Evolutionary conservation across 2,329 filamentous ascomycete genomes (phyloP), one percentile per base, ranked within the genome.

Genomic region (Penicillium digitatum): DNA sequence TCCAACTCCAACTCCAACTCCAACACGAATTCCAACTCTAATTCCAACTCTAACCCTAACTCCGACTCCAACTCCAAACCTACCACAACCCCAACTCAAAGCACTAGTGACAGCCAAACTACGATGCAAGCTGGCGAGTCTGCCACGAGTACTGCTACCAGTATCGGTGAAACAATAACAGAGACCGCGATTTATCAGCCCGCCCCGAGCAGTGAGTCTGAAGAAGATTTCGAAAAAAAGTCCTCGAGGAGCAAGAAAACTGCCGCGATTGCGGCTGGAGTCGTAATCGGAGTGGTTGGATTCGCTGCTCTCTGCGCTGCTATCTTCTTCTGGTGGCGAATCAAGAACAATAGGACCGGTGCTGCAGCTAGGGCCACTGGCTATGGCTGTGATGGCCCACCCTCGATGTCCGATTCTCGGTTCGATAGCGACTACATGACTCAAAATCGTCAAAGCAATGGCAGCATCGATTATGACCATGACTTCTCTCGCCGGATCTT

Each of bases 401-500:
- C 86, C 58, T 90, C 89, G 10, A 87, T 89, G 76, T 85, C 85
- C 14, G 93, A 97, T 70, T 87, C 89, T 39, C 85, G 93, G 52
- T 84, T 96, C 54, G 93, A 97, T 62, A 90, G 91, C 8, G 86
- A 81, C 54, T 83, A 91, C 61, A 87, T 95, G 82, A 87, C 87
- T 55, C 84, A 91, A 65, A 82, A 90, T 69, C 85, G 92, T 74
- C 83, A 93, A 78, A 96, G 93, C 76, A 90, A 94, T 68, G 93
- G 93, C 64, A 96, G 92, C 74, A 96, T 97, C 73, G 93, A 92
- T 49, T 93, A 97, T 73, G 95, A 96, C 76, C 86, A 95, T 76
- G 93, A 97, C 74, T 97, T 96, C 78, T 96, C 93, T 60, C 86
- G 93, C 77, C 88, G 89, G 77, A 96, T 97, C 75, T 83, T 97